These are phyloP conservation scores for Ambrosia hybrid DNA, from an alignment of 140 eudicot species.

Conservation along the genomic window DNA sequence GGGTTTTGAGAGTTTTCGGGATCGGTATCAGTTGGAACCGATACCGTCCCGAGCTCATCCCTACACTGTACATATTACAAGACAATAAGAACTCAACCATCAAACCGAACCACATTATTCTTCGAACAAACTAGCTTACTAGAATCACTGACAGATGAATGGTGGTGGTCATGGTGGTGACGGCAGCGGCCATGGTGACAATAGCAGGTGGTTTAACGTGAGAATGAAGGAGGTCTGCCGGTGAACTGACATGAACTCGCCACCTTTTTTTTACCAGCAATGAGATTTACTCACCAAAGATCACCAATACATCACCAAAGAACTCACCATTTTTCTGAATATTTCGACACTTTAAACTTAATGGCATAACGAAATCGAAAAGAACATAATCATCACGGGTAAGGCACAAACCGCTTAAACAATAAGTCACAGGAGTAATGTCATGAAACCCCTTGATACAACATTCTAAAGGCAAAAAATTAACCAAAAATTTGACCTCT, in stretches of 20 bases:
- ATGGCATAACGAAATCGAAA: not conserved
- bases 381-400: constrained; percentile 11
- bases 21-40: no score
- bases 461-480: constrained; percentile 21
- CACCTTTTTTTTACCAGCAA: no score
- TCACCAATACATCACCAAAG: no score
- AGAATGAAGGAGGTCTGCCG: not conserved
- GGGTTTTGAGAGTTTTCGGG: no score
- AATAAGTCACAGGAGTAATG: constrained; percentile 21
- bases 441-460: constrained; percentile 28
- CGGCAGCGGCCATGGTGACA: constrained; percentile 3
- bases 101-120: not conserved
- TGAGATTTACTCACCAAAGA: no score
- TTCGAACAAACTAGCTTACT: no score
- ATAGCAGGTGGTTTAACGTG: not conserved
- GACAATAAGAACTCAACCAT: not conserved
- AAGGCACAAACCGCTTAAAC: constrained; percentile 24
- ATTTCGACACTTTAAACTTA: no score
- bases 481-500: constrained; percentile 28
- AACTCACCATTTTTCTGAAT: constrained; percentile 14
- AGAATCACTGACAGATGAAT: no score
- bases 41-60: no score
- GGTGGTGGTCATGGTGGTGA: not conserved
- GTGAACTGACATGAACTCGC: not conserved
- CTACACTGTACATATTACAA: not conserved